These are phyloP conservation scores for Neoconidiobolus thromboides DNA, from an alignment of 371 early-diverging fungal genomes.

Conservation along the genomic window DNA sequence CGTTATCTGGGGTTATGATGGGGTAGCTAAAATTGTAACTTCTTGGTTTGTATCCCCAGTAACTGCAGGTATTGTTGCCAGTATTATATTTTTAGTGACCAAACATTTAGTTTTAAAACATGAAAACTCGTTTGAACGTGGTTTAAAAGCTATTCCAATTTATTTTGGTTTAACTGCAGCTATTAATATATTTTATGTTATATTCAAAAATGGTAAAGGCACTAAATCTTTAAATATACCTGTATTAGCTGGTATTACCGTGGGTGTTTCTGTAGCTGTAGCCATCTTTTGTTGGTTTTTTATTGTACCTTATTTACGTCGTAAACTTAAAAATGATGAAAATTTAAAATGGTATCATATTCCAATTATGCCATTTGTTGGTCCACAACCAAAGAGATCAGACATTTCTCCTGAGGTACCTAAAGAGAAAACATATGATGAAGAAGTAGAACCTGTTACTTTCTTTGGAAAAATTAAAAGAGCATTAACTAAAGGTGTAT, in stretches of 20 bases:
- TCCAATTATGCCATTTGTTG: slow-evolving; percentile 24
- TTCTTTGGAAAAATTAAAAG: slow-evolving; percentile 10
- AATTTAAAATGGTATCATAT: slow-evolving; percentile 47
- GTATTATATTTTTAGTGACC: slow-evolving; percentile 41
- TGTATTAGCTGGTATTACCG: slow-evolving; percentile 26
- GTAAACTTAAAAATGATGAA: slow-evolving; percentile 41
- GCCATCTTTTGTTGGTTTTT: slow-evolving; percentile 33
- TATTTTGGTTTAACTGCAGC: slow-evolving; percentile 53
- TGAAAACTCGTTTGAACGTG: slow-evolving; percentile 47
- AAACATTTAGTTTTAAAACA: slow-evolving; percentile 37
- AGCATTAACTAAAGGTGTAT: slow-evolving; percentile 20
- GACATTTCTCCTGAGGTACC: neutral
- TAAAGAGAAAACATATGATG: neutral
- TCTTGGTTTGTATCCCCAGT: slow-evolving; percentile 65
- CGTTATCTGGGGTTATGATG: slow-evolving; percentile 49
- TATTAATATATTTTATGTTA: slow-evolving; percentile 52
- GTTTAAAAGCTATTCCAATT: slow-evolving; percentile 52
- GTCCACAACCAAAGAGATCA: slow-evolving; percentile 14
- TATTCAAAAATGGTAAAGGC: slow-evolving; percentile 44
- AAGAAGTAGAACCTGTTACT: neutral
- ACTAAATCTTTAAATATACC: slow-evolving; percentile 20
- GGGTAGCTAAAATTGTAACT: slow-evolving; percentile 46
- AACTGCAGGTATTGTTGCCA: slow-evolving; percentile 39
- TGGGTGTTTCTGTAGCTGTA: slow-evolving; percentile 29
- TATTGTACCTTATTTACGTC: slow-evolving; percentile 36